phyloP scores from a whole-genome alignment of 306 rosid genomes.

The Quercus rubra region DNA sequence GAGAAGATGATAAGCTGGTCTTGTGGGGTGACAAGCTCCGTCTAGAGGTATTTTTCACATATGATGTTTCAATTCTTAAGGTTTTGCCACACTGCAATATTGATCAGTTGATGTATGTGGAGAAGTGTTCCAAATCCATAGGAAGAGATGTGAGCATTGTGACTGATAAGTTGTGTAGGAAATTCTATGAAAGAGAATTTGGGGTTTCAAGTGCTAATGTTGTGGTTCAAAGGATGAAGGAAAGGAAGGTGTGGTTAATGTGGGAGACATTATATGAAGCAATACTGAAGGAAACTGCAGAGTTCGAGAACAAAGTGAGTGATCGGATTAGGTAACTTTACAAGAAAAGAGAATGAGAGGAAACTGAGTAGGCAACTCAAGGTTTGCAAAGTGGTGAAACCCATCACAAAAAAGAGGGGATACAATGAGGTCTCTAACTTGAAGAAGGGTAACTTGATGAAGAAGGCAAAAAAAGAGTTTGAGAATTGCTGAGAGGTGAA shows the following conservation, averaged over 20 bases:
- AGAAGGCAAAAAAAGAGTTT: too few species aligned
- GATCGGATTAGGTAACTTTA: constrained; percentile 32
- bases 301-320: constrained; percentile 23
- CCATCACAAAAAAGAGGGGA: too few species aligned
- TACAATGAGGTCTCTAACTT: too few species aligned
- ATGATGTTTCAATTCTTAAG: constrained; percentile 4
- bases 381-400: too few species aligned
- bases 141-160: constrained; percentile 46
- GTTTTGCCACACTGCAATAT: constrained; percentile 45
- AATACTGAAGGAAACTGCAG: constrained; percentile 28
- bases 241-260: constrained; percentile 23
- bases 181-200: constrained; percentile 34
- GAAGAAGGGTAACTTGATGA: too few species aligned
- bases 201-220: constrained; percentile 16
- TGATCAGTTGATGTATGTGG: constrained; percentile 44
- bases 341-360: constrained; percentile 24
- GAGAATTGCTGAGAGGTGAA: too few species aligned
- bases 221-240: constrained; percentile 37
- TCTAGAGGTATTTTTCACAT: too few species aligned
- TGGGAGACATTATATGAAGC: constrained; percentile 51
- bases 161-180: constrained; percentile 46
- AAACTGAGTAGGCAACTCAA: too few species aligned
- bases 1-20: too few species aligned
- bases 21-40: too few species aligned
- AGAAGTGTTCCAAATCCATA: constrained; percentile 33